These are phyloP conservation scores for Lentinula guzmanii DNA, from an alignment of 768 basidiomycete genomes.

Conservation along the genomic window DNA sequence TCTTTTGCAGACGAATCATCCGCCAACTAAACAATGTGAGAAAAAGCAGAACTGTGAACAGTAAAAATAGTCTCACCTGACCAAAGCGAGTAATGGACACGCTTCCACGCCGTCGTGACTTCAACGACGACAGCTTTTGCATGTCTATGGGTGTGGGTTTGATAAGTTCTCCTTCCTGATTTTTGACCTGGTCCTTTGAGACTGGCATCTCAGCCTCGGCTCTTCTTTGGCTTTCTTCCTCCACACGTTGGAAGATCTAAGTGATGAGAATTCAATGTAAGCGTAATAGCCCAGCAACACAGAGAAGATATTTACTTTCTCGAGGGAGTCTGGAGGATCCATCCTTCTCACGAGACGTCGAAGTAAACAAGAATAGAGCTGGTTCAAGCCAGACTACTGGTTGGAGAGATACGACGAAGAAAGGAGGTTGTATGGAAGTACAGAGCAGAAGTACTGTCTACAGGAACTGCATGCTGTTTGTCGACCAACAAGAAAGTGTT, in stretches of 20 bases:
- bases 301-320: background rate
- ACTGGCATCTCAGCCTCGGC: slow-evolving; percentile 27
- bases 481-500: background rate
- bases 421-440: background rate
- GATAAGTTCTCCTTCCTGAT: background rate
- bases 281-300: background rate
- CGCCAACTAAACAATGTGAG: slow-evolving; percentile 11
- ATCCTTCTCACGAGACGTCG: background rate
- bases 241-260: slow-evolving; percentile 54
- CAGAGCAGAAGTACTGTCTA: background rate
- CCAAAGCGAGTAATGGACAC: slow-evolving; percentile 59
- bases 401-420: background rate
- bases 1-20: slow-evolving; percentile 12
- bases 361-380: background rate
- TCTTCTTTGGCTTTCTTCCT: slow-evolving; percentile 48
- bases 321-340: slow-evolving; percentile 6
- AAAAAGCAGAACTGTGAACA: background rate
- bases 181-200: slow-evolving; percentile 2
- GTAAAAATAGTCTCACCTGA: slow-evolving; percentile 32
- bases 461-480: background rate
- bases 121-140: slow-evolving; percentile 17
- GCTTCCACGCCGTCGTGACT: slow-evolving; percentile 38
- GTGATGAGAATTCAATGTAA: background rate
- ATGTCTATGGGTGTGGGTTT: slow-evolving; percentile 14
- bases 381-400: too few relatives aligned